Base-by-base conservation (phyloP, 192 early-diverging fungal genomes). In the Pilobolus umbonatus region DNA sequence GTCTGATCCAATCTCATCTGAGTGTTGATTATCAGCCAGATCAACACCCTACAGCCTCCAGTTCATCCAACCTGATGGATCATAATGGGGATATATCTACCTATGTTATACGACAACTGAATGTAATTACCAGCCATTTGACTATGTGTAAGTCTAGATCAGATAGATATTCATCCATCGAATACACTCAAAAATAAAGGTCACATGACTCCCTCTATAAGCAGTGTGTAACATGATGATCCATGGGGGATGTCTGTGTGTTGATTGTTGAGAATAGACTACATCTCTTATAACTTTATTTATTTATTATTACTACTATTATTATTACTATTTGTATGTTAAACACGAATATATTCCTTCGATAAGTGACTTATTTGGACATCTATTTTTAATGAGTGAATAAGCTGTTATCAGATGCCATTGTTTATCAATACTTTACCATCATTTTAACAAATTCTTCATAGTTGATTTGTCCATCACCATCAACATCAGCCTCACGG, bases 381-480 rank as follows among this genome's bases (percentile, higher is more conserved):
- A 54, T 54, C 52, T 54, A 54, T 21, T 31, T 14, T 22, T 32
- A 36, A 54, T 4, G 22, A 53, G 0, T 36, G 3, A 53, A 3
- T 24, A 19, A 53, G n/a, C 14, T 53, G 19, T 24, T 32, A 1
- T 36, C 38, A 15, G 4, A 24, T n/a, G n/a, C n/a, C n/a, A n/a
- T n/a, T n/a, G n/a, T n/a, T n/a, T 36, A 32, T 54, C 19, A 5
- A 45, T 22, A 45, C 3, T 28, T 60, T 69, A 69, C 67, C 82
- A 85, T 88, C 77, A 88, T 91, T 73, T 89, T 89, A 69, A 89
- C 81, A 68, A 95, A 95, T 77, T 95, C 91, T 68, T 93, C 85
- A 60, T 91, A 90, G 66, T 91, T 91, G 72, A 96, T 96, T 55
- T 85, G 81, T 47, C 92, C 92, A 61, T 94, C 92, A 38, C 88